These are phyloP conservation scores for Fusarium hainanense DNA, from an alignment of 2,329 filamentous ascomycete species.

Conservation along the genomic window DNA sequence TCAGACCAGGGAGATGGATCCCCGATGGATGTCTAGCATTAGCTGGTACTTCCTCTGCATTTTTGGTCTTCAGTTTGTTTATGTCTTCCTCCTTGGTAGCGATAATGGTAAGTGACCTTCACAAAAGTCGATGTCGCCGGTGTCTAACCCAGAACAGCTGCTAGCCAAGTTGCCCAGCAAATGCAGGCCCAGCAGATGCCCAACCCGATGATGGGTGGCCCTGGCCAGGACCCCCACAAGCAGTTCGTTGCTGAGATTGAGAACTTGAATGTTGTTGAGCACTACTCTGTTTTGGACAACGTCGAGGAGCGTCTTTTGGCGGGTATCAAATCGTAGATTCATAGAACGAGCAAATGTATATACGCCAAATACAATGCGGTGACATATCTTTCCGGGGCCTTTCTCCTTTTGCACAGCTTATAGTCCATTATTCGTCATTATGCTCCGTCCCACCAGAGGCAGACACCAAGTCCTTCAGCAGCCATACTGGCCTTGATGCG, in stretches of 20 bases:
- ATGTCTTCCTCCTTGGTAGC: slow-evolving; percentile 94
- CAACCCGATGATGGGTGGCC: slow-evolving; percentile 81
- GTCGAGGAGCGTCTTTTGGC: slow-evolving; percentile 86
- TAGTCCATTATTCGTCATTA: slow-evolving; percentile 26
- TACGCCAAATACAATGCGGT: slow-evolving; percentile 42
- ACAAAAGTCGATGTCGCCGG: not conserved
- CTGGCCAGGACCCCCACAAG: slow-evolving; percentile 95
- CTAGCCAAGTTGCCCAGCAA: slow-evolving; percentile 91
- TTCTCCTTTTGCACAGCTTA: slow-evolving; percentile 6
- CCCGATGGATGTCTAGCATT: slow-evolving; percentile 97
- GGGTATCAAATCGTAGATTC: slow-evolving; percentile 56
- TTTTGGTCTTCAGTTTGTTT: slow-evolving; percentile 95
- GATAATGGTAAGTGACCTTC: slow-evolving; percentile 80
- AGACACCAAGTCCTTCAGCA: slow-evolving; percentile 69
- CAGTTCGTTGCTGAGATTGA: slow-evolving; percentile 92
- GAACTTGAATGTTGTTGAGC: slow-evolving; percentile 94
- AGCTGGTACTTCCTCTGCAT: slow-evolving; percentile 99
- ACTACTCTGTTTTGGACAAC: slow-evolving; percentile 89
- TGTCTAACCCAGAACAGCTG: slow-evolving; percentile 66
- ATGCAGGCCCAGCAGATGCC: slow-evolving; percentile 74
- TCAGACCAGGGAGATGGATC: slow-evolving; percentile 94
- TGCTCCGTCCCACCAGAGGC: slow-evolving; percentile 70
- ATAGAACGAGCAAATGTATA: slow-evolving; percentile 45
- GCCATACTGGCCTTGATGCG: slow-evolving; percentile 74
- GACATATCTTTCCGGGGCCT: slow-evolving; percentile 29